Conservation (phyloP, 2,329 filamentous ascomycete species). For the Alternaria sp. region DNA sequence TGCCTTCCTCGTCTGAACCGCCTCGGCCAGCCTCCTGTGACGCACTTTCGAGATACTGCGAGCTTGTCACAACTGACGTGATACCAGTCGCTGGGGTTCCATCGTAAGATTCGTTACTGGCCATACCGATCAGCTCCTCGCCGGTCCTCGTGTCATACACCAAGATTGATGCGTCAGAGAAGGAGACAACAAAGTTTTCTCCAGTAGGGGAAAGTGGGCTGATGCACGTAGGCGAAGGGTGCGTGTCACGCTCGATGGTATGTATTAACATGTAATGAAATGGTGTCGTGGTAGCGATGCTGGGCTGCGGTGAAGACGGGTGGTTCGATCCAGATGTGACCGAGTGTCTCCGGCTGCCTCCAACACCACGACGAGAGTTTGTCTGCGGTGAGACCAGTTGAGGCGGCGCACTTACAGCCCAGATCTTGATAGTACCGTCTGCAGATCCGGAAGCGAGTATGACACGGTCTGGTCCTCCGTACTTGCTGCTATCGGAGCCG, state of each 20-base stretch:
- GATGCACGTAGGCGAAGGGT: slow-evolving; percentile 87
- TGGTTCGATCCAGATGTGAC: slow-evolving; percentile 95
- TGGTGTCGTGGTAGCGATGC: slow-evolving; percentile 80
- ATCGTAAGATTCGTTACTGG: slow-evolving; percentile 92
- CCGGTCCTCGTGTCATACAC: slow-evolving; percentile 93
- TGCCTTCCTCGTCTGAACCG: slow-evolving; percentile 75
- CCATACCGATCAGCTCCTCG: slow-evolving; percentile 92
- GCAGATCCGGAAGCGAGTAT: slow-evolving; percentile 90
- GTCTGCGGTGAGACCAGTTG: slow-evolving; percentile 83
- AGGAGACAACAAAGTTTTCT: slow-evolving; percentile 91
- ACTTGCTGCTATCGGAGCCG: slow-evolving; percentile 72
- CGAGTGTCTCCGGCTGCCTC: slow-evolving; percentile 85
- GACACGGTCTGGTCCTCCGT: slow-evolving; percentile 84
- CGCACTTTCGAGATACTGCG: slow-evolving; percentile 75
- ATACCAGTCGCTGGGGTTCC: slow-evolving; percentile 83
- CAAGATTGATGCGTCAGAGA: slow-evolving; percentile 86
- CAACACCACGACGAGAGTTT: slow-evolving; percentile 70
- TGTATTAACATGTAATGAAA: slow-evolving; percentile 91
- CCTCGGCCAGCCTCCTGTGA: slow-evolving; percentile 67
- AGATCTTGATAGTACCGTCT: slow-evolving; percentile 90
- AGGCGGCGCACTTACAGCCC: slow-evolving; percentile 91
- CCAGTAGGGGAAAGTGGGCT: slow-evolving; percentile 84
- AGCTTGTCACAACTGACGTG: slow-evolving; percentile 90
- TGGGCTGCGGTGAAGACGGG: slow-evolving; percentile 88
- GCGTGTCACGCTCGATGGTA: slow-evolving; percentile 75